Percentiles rank a stretch among this genome's conserved stretches.
These are phyloP conservation scores for Yamadazyma insecticola DNA, from an alignment of 805 yeast species.

Conservation along the genomic window DNA sequence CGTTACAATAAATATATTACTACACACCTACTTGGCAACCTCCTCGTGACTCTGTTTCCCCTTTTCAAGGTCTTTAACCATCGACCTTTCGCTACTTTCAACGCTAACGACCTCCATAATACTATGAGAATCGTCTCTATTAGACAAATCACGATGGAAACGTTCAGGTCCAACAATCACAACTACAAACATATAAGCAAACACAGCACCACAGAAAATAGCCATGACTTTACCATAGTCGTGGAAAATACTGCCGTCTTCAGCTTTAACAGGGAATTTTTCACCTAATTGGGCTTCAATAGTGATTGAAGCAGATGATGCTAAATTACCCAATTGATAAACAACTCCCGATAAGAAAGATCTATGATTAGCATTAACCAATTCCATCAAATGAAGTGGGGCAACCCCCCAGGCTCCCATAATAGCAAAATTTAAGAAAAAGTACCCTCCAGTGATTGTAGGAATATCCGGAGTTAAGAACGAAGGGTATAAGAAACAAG, in stretches of 20 bases:
- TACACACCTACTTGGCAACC: too few species aligned
- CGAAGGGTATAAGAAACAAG: slow-evolving; percentile 61
- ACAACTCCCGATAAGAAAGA: slow-evolving; percentile 58
- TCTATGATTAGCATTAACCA: slow-evolving; percentile 49
- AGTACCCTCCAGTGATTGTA: slow-evolving; percentile 57
- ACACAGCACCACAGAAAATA: slow-evolving; percentile 10
- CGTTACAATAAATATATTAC: too few species aligned
- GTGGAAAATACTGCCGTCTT: slow-evolving; percentile 21
- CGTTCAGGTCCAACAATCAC: slow-evolving; percentile 10
- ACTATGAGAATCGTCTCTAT: slow-evolving; percentile 2
- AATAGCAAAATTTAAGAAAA: slow-evolving; percentile 40
- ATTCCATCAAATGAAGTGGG: slow-evolving; percentile 62
- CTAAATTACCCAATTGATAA: slow-evolving; percentile 71
- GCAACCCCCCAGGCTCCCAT: slow-evolving; percentile 73
- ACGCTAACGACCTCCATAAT: slow-evolving; percentile 1
- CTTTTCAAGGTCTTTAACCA: too few species aligned
- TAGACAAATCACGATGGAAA: slow-evolving; percentile 9
- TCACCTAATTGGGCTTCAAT: slow-evolving; percentile 63
- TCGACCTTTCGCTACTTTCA: too few species aligned
- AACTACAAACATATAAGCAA: slow-evolving; percentile 8
- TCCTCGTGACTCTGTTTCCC: too few species aligned
- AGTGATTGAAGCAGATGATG: slow-evolving; percentile 66
- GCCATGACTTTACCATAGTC: slow-evolving; percentile 50
- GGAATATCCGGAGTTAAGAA: slow-evolving; percentile 39
- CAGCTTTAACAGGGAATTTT: slow-evolving; percentile 45